Percentiles rank a stretch among this genome's conserved stretches.
Evolutionary conservation across 2,329 filamentous ascomycete genomes (phyloP).

Genomic region (Sporothrix curviconia): DNA sequence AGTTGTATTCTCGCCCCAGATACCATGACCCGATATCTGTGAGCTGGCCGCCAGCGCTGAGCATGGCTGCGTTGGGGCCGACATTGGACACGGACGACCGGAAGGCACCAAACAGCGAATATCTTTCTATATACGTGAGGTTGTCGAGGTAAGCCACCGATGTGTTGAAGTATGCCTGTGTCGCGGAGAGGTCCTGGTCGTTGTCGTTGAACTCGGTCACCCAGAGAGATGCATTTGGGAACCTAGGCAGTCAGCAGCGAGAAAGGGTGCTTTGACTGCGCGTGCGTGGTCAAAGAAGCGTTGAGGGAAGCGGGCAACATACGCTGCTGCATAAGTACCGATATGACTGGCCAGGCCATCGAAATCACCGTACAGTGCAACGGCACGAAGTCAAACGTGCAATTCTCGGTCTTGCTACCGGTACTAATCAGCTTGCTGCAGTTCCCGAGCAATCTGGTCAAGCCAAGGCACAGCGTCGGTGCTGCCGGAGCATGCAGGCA

Average conservation of each 20-base stretch:
- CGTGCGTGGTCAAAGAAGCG: neutral
- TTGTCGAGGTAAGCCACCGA: conserved; percentile 61
- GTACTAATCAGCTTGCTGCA: conserved; percentile 54
- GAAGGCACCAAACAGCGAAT: conserved; percentile 73
- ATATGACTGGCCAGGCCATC: conserved; percentile 61
- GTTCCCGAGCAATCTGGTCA: conserved; percentile 53
- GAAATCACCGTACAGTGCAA: conserved; percentile 65
- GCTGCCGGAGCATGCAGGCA: conserved; percentile 63
- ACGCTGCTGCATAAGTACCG: conserved; percentile 48
- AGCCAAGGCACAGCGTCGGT: conserved; percentile 60
- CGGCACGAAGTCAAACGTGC: conserved; percentile 57
- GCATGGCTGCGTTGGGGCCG: conserved; percentile 64
- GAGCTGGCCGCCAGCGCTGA: conserved; percentile 59
- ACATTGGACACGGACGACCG: conserved; percentile 64
- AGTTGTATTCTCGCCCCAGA: conserved; percentile 49
- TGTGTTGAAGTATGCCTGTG: conserved; percentile 62
- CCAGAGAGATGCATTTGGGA: conserved; percentile 61
- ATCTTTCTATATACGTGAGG: conserved; percentile 55
- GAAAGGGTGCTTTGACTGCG: no score
- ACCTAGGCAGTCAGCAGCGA: conserved; percentile 33
- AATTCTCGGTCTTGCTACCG: conserved; percentile 37
- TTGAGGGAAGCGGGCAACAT: conserved; percentile 16
- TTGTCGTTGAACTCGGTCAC: conserved; percentile 69
- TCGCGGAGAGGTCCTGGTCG: conserved; percentile 47
- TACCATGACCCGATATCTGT: conserved; percentile 76